These are phyloP conservation scores for Leucocoprinus birnbaumii DNA, from an alignment of 768 basidiomycete species.

Conservation along the genomic window DNA sequence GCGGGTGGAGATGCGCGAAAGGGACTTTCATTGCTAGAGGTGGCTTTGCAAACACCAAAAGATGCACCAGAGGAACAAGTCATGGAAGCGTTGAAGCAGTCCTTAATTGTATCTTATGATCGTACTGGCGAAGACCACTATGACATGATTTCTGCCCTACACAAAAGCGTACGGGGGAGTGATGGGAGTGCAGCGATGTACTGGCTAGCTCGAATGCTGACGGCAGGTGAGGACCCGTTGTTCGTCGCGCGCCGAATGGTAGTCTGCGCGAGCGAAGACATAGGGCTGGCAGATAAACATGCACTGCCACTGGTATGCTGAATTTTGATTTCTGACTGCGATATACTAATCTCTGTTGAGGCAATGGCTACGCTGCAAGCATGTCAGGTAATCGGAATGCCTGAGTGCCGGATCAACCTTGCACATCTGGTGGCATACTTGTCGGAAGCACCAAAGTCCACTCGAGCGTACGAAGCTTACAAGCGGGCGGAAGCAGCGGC, in stretches of 20 bases:
- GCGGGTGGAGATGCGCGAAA: slow-evolving; percentile 73
- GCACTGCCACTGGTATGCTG: slow-evolving; percentile 63
- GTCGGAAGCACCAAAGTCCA: slow-evolving; percentile 80
- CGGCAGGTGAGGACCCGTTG: slow-evolving; percentile 77
- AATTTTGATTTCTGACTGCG: not conserved
- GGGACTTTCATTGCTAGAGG: slow-evolving; percentile 74
- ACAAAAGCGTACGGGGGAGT: slow-evolving; percentile 79
- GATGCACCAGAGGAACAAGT: slow-evolving; percentile 44
- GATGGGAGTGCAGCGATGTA: slow-evolving; percentile 80
- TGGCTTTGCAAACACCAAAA: slow-evolving; percentile 48
- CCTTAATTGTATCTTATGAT: slow-evolving; percentile 68
- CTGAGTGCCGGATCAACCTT: slow-evolving; percentile 76
- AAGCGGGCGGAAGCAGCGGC: slow-evolving; percentile 63
- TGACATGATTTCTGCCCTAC: slow-evolving; percentile 82
- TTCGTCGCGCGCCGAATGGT: slow-evolving; percentile 73
- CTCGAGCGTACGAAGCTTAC: slow-evolving; percentile 78
- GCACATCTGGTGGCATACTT: slow-evolving; percentile 78
- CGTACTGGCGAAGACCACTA: slow-evolving; percentile 74
- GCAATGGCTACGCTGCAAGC: slow-evolving; percentile 62
- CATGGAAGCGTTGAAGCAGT: slow-evolving; percentile 54
- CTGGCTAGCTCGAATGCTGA: slow-evolving; percentile 85
- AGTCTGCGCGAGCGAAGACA: slow-evolving; percentile 83
- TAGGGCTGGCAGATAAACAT: slow-evolving; percentile 77
- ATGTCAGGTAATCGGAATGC: slow-evolving; percentile 75
- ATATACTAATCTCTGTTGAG: slow-evolving; percentile 25